A percentile compares a stretch with the other conserved stretches of the same genome.
Conservation (phyloP, 495 filamentous ascomycete species). For the Daldinia loculata region DNA sequence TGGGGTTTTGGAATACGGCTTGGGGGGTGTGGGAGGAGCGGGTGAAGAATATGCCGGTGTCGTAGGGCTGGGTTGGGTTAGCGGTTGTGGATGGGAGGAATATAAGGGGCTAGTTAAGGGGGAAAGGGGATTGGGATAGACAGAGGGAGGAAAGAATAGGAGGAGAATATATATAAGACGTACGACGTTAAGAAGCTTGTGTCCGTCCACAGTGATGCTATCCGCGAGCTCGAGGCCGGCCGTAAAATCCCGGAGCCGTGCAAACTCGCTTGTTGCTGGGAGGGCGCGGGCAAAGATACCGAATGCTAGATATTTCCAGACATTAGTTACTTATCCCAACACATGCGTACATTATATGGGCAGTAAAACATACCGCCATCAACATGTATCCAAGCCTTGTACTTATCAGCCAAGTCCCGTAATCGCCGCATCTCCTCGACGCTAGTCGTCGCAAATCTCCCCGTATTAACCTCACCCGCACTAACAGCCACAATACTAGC, state of each 20-base stretch:
- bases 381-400: constrained; percentile 88
- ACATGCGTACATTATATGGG: not conserved
- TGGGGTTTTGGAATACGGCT: constrained; percentile 81
- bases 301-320: constrained; percentile 62
- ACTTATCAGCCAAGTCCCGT: constrained; percentile 73
- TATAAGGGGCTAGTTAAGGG: not conserved
- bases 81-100: not conserved
- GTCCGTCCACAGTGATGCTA: constrained; percentile 84
- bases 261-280: constrained; percentile 66
- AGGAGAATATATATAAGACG: constrained; percentile 35
- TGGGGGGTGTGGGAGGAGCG: constrained; percentile 64
- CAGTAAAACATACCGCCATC: constrained; percentile 62
- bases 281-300: constrained; percentile 81
- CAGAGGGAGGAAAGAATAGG: not conserved
- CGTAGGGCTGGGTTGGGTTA: constrained; percentile 70
- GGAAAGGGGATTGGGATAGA: not conserved
- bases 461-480: constrained; percentile 91
- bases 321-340: not conserved
- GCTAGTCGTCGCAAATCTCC: constrained; percentile 74
- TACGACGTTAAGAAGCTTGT: constrained; percentile 92
- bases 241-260: constrained; percentile 59
- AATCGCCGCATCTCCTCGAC: constrained; percentile 68
- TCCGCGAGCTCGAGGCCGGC: constrained; percentile 84
- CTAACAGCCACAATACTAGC: constrained; percentile 81
- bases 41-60: constrained; percentile 88